Evolutionary conservation across 306 rosid genomes (phyloP), one percentile per base, ranked within the genome.

Genomic region (Cicer pinnatifidum): DNA sequence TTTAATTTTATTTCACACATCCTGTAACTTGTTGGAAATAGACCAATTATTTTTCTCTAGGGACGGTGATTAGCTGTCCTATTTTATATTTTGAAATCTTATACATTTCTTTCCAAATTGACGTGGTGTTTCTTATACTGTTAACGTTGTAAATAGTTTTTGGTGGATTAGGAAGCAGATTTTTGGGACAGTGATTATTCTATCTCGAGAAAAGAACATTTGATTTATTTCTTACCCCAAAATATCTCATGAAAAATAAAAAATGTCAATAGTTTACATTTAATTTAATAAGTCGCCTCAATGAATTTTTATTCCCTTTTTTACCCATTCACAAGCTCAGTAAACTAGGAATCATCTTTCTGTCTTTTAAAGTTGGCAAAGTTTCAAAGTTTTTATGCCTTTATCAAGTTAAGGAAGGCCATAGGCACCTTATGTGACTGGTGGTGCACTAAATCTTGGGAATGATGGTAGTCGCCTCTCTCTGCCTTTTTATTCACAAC

Each of bases 191-290:
- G 37, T 45, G 17, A 39, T 67, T 48, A 40, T 58, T 48, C 50
- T 80, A 15, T 75, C 56, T 28, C 23, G 53, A 63, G 68, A 67
- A 54, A 46, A 72, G 39, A 69, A 64, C 75, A 28, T 78, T 15
- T 9, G 48, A 7, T 50, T 57, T 38, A 1, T 1, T 13, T 35
- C 6, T 61, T 20, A 20, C 8, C 69, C 19, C 4, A 5, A 38
- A 47, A 58, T 33, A 58, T 9, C 48, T 13, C 51, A 6, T 66
- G 45, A 47, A 37, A 16, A 44, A 37, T 46, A 6, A 60, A 60
- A 9, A 40, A 64, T 47, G 56, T 16, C 28, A 67, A 43, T 7
- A 41, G 40, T 37, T n/a, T 13, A 69, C 23, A 13, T n/a, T 13
- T 69, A 7, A 71, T 23, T 19, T 44, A 67, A 48, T 56, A 38